Percentiles rank a stretch among this genome's conserved stretches.
phyloP scores from a whole-genome alignment of 2,329 filamentous ascomycete genomes.

The Metarhizium anisopliae region DNA sequence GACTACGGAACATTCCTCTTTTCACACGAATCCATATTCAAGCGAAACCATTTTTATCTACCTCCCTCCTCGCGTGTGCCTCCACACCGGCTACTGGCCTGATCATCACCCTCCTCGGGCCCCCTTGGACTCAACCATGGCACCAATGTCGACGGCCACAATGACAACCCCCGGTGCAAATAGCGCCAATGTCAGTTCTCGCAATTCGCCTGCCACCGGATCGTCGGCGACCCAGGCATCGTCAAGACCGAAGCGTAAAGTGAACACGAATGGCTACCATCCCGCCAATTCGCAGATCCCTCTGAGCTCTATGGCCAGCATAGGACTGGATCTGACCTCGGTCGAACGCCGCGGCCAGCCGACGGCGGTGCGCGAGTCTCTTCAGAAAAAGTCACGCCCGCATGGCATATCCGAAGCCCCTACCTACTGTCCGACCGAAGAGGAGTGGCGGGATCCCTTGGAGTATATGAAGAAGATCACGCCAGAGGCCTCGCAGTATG shows the following conservation, averaged over 20 bases:
- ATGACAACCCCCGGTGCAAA: constrained; percentile 25
- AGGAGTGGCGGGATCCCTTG: constrained; percentile 91
- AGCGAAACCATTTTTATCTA: not conserved
- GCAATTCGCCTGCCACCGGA: constrained; percentile 41
- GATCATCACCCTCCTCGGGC: constrained; percentile 7
- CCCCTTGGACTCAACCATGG: constrained; percentile 25
- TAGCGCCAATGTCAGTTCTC: constrained; percentile 40
- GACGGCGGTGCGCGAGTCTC: constrained; percentile 63
- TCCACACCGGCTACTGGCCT: not conserved
- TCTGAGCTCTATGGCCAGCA: constrained; percentile 46
- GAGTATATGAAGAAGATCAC: constrained; percentile 89
- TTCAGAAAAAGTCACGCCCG: constrained; percentile 69
- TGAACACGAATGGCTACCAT: constrained; percentile 45
- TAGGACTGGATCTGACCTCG: constrained; percentile 72
- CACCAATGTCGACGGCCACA: constrained; percentile 28
- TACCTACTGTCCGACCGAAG: constrained; percentile 79
- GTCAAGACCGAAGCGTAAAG: constrained; percentile 42
- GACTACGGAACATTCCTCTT: not conserved
- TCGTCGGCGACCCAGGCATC: constrained; percentile 23
- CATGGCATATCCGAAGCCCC: constrained; percentile 85
- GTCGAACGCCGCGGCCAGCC: constrained; percentile 87
- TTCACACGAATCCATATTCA: not conserved
- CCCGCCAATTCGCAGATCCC: constrained; percentile 40
- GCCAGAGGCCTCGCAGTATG: constrained; percentile 77
- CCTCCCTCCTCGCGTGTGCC: not conserved